phyloP scores from a whole-genome alignment of 2,329 filamentous ascomycete genomes.

The Trichoderma arundinaceum region DNA sequence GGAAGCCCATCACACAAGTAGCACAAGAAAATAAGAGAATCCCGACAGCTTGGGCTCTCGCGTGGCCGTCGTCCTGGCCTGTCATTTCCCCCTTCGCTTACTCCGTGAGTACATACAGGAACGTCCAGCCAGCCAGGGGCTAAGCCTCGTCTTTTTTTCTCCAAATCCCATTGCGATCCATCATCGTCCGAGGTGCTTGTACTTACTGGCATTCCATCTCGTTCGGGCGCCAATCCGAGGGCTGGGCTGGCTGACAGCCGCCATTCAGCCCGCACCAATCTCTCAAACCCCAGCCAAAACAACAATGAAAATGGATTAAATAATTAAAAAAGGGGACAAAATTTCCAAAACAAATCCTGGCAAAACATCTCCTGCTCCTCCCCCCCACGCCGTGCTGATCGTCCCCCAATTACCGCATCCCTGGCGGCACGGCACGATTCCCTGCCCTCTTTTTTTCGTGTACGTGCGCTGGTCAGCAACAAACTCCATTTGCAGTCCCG shows the following conservation, averaged over 20 bases:
- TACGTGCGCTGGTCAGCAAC: constrained; percentile 11
- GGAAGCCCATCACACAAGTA: not conserved
- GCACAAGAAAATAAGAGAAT: not conserved
- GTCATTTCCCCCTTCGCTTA: too few relatives aligned
- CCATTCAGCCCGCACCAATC: too few relatives aligned
- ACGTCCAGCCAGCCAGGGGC: not conserved
- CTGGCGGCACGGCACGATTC: constrained; percentile 24
- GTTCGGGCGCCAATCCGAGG: too few relatives aligned
- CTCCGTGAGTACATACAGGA: too few relatives aligned
- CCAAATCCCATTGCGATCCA: too few relatives aligned
- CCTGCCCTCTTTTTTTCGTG: not conserved
- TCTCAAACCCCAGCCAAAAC: too few relatives aligned
- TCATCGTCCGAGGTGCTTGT: too few relatives aligned
- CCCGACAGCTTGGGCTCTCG: not conserved
- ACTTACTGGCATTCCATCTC: too few relatives aligned
- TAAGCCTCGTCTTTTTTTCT: too few relatives aligned
- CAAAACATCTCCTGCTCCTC: too few relatives aligned
- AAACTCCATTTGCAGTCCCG: not conserved
- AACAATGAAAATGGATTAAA: too few relatives aligned
- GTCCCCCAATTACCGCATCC: constrained; percentile 5
- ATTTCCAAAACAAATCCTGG: not conserved
- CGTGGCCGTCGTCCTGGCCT: not conserved
- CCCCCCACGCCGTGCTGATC: constrained; percentile 3
- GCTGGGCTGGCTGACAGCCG: too few relatives aligned
- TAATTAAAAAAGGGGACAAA: not conserved